These are phyloP conservation scores for Arachis stenosperma DNA, from an alignment of 306 rosid genomes.

Conservation along the genomic window DNA sequence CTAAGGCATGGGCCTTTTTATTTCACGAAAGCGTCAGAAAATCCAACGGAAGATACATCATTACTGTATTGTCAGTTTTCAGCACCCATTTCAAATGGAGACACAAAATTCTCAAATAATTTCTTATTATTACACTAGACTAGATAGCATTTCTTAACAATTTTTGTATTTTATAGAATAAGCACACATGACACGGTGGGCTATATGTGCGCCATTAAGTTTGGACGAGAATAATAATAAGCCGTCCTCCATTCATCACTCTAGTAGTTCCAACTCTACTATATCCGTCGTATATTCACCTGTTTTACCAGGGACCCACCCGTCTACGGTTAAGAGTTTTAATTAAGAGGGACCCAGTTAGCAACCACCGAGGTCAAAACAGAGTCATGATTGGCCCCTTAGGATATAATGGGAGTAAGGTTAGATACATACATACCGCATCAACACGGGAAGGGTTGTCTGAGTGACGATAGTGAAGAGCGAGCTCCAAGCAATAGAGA, in stretches of 20 bases:
- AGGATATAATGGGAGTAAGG: not conserved
- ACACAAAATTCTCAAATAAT: not conserved
- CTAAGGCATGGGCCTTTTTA: constrained; percentile 43
- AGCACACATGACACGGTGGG: constrained; percentile 5
- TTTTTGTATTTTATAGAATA: too few relatives aligned
- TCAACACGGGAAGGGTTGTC: constrained; percentile 58
- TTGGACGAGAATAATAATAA: not conserved
- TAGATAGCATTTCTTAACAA: too few relatives aligned
- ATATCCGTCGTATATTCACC: constrained; percentile 50
- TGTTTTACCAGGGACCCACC: constrained; percentile 61
- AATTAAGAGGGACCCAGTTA: constrained; percentile 25
- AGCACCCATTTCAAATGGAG: constrained; percentile 32
- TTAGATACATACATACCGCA: constrained; percentile 51
- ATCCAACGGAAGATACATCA: constrained; percentile 83
- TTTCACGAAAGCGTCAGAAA: constrained; percentile 66
- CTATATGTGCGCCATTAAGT: constrained; percentile 5
- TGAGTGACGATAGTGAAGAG: constrained; percentile 58
- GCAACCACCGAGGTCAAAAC: constrained; percentile 58
- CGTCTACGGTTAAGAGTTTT: constrained; percentile 39
- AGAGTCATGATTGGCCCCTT: constrained; percentile 15
- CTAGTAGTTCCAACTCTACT: not conserved
- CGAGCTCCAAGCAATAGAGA: constrained; percentile 88
- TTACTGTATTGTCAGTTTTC: constrained; percentile 64
- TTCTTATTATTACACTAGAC: too few relatives aligned
- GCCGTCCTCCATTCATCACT: not conserved